Conservation (phyloP, 495 filamentous ascomycete species). For the Darksidea phi region DNA sequence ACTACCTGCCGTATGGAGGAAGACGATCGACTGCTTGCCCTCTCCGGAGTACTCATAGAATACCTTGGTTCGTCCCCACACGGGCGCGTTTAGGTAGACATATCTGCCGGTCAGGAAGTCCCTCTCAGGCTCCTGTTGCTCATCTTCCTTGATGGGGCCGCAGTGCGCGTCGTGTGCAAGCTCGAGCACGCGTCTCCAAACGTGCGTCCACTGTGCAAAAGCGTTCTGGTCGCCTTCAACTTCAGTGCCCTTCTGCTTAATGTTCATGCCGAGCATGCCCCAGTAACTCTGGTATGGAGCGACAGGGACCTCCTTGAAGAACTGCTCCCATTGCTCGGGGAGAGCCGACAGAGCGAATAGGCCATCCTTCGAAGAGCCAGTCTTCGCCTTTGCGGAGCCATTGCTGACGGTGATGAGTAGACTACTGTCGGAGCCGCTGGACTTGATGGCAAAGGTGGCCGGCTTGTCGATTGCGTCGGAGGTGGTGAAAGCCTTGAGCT, state of each 20-base stretch:
- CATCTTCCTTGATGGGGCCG: slow-evolving; percentile 38
- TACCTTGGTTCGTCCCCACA: slow-evolving; percentile 45
- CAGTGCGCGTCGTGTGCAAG: slow-evolving; percentile 43
- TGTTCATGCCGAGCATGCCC: slow-evolving; percentile 48
- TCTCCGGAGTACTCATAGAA: slow-evolving; percentile 45
- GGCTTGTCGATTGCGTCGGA: slow-evolving; percentile 38
- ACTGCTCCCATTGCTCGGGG: slow-evolving; percentile 47
- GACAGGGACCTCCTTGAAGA: slow-evolving; percentile 43
- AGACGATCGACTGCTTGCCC: slow-evolving; percentile 45
- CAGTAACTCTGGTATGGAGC: slow-evolving; percentile 45
- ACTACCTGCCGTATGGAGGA: slow-evolving; percentile 46
- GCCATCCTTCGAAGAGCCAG: slow-evolving; percentile 32
- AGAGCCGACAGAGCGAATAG: slow-evolving; percentile 41
- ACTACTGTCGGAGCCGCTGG: slow-evolving; percentile 38
- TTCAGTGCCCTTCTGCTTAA: slow-evolving; percentile 43
- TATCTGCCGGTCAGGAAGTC: slow-evolving; percentile 45
- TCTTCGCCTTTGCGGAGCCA: slow-evolving; percentile 31
- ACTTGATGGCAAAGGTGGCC: slow-evolving; percentile 43
- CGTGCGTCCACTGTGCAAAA: slow-evolving; percentile 44
- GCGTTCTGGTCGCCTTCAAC: slow-evolving; percentile 40
- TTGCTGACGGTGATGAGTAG: slow-evolving; percentile 42
- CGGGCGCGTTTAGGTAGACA: slow-evolving; percentile 42
- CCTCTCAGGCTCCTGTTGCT: slow-evolving; percentile 24
- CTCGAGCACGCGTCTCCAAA: slow-evolving; percentile 45
- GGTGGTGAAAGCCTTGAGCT: slow-evolving; percentile 44